phyloP scores from a whole-genome alignment of 2,329 filamentous ascomycete species.

The Cladosporium sphaerospermum region DNA sequence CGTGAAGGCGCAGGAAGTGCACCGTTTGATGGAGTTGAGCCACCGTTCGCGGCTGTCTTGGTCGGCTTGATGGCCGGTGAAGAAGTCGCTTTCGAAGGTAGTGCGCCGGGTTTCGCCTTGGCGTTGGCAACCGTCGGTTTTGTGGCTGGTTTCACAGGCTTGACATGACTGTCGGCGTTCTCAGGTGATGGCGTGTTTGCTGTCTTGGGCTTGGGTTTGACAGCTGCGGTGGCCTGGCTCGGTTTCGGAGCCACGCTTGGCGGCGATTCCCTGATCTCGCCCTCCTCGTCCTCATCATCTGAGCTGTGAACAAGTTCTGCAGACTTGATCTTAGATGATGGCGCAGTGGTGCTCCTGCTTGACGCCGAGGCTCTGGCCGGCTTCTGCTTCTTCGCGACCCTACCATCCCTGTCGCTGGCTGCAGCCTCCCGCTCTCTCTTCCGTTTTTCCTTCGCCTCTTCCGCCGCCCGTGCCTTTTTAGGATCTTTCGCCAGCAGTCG shows the following conservation, averaged over 20 bases:
- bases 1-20: slow-evolving; percentile 15
- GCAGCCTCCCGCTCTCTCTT: slow-evolving; percentile 34
- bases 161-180: slow-evolving; percentile 18
- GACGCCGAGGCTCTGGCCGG: slow-evolving; percentile 15
- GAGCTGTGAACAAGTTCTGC: slow-evolving; percentile 50
- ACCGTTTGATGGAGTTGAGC: slow-evolving; percentile 7
- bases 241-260: slow-evolving; percentile 9
- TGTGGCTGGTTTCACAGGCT: slow-evolving; percentile 18
- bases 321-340: slow-evolving; percentile 44
- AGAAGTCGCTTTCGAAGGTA: slow-evolving; percentile 16
- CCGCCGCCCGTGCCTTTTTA: slow-evolving; percentile 37
- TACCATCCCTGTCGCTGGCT: slow-evolving; percentile 24
- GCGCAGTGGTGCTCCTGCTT: slow-evolving; percentile 19
- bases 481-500: slow-evolving; percentile 36
- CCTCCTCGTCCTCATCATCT: slow-evolving; percentile 37
- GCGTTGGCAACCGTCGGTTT: slow-evolving; percentile 16
- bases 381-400: slow-evolving; percentile 5
- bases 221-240: slow-evolving; percentile 18
- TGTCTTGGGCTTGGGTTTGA: slow-evolving; percentile 17
- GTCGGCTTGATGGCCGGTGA: slow-evolving; percentile 17
- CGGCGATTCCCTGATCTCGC: slow-evolving; percentile 19
- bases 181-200: slow-evolving; percentile 16
- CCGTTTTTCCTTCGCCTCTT: slow-evolving; percentile 43
- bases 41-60: slow-evolving; percentile 10
- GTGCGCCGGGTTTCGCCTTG: slow-evolving; percentile 9